phyloP scores from a whole-genome alignment of 208 protist genomes.

The Crithidia mellificae region DNA sequence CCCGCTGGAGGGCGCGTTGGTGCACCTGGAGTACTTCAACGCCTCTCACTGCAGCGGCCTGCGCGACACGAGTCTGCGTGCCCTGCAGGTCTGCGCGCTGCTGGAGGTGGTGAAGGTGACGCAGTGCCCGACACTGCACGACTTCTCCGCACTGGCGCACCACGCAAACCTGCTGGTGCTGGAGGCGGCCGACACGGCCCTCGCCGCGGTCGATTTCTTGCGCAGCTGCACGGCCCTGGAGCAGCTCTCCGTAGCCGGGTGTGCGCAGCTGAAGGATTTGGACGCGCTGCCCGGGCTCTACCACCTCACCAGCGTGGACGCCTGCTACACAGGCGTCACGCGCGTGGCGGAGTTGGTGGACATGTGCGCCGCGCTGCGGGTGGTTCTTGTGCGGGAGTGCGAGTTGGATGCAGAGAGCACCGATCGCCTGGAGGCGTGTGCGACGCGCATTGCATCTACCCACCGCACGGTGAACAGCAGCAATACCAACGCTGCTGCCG shows the following conservation, averaged over 20 bases:
- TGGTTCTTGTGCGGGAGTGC: slow-evolving; percentile 16
- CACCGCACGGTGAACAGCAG: slow-evolving; percentile 8
- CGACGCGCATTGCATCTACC: slow-evolving; percentile 13
- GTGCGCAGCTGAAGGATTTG: slow-evolving; percentile 13
- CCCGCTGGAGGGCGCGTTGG: background rate
- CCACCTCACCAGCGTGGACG: slow-evolving; percentile 4
- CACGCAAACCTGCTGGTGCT: slow-evolving; percentile 8
- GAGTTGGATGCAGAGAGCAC: slow-evolving; percentile 20
- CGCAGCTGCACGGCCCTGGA: slow-evolving; percentile 14
- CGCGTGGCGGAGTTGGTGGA: slow-evolving; percentile 17
- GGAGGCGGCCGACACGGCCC: slow-evolving; percentile 14
- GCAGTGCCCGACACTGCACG: background rate
- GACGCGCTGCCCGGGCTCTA: background rate
- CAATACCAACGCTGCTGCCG: background rate
- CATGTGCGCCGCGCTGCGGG: slow-evolving; percentile 11
- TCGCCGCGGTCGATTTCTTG: slow-evolving; percentile 5
- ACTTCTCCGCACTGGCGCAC: slow-evolving; percentile 13
- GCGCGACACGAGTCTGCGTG: slow-evolving; percentile 6
- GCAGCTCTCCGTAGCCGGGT: slow-evolving; percentile 18
- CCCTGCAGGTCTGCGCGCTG: background rate
- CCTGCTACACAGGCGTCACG: slow-evolving; percentile 14
- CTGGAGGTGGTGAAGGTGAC: slow-evolving; percentile 21
- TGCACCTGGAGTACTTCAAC: slow-evolving; percentile 7
- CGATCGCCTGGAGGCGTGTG: slow-evolving; percentile 9
- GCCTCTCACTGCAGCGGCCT: slow-evolving; percentile 9